Evolutionary conservation across 805 yeast genomes (phyloP).

Genomic region (Wickerhamiella vanderwaltii): DNA sequence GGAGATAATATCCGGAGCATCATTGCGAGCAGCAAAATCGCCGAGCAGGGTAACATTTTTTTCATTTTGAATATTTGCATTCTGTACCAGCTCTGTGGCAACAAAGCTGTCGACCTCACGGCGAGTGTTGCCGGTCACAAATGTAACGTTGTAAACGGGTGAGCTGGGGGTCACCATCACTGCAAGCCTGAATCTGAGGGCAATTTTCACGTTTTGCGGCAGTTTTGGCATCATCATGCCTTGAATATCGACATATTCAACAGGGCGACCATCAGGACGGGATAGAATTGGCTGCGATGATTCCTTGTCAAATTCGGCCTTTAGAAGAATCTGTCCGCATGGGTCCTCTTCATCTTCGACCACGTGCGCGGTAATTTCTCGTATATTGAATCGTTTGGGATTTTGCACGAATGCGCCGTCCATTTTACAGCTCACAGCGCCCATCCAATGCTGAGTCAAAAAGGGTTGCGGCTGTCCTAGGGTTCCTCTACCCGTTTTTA

Average conservation of each 20-base stretch:
- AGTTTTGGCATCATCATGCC: constrained; percentile 15
- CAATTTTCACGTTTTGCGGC: constrained; percentile 14
- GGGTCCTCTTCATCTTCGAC: constrained; percentile 17
- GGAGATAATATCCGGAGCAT: constrained; percentile 14
- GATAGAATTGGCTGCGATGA: constrained; percentile 16
- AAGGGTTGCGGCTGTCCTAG: background rate
- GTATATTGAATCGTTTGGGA: constrained; percentile 16
- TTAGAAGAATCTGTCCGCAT: constrained; percentile 10
- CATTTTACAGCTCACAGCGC: constrained; percentile 19
- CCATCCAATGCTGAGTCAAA: constrained; percentile 17
- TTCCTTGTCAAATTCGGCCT: constrained; percentile 11
- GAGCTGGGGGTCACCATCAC: constrained; percentile 15
- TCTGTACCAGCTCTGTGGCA: constrained; percentile 27
- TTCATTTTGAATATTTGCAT: constrained; percentile 30
- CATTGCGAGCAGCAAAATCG: constrained; percentile 20
- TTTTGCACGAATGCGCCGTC: constrained; percentile 13
- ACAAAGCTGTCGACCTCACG: constrained; percentile 25
- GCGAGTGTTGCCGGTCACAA: constrained; percentile 23
- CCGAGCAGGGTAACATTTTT: constrained; percentile 30
- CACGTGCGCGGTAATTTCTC: constrained; percentile 13
- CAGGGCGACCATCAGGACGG: constrained; percentile 17
- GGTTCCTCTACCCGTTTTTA: no score
- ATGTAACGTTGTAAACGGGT: constrained; percentile 20
- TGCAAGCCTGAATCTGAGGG: constrained; percentile 15
- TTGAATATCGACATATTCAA: constrained; percentile 7